A percentile compares a stretch with the other conserved stretches of the same genome.
phyloP scores from a whole-genome alignment of 192 early-diverging fungal genomes.

The Helicostylum pulchrum region DNA sequence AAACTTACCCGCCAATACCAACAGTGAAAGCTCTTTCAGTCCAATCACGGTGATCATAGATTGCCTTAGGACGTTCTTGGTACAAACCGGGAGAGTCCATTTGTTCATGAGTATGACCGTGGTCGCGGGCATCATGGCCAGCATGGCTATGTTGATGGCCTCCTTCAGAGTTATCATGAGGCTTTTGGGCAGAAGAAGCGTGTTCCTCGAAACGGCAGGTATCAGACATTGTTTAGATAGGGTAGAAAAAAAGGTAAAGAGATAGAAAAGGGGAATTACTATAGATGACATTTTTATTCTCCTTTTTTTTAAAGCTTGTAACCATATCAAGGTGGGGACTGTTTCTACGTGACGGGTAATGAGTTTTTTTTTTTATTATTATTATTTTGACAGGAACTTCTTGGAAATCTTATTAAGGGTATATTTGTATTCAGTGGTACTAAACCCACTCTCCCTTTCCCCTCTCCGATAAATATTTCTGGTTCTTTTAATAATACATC shows the following conservation, averaged over 20 bases:
- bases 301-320: no score
- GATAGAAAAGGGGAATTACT: not conserved
- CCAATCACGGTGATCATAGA: conserved; percentile 79
- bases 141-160: conserved; percentile 59
- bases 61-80: conserved; percentile 69
- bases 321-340: no score
- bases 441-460: not conserved
- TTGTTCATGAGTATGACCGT: conserved; percentile 90
- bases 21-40: conserved; percentile 91
- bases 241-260: not conserved
- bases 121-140: conserved; percentile 58
- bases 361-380: no score
- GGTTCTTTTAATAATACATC: not conserved
- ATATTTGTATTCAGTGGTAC: no score
- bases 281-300: no score
- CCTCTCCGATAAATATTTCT: not conserved
- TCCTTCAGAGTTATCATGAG: conserved; percentile 42
- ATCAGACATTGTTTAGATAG: not conserved
- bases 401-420: no score
- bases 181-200: conserved; percentile 34
- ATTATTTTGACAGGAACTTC: no score
- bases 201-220: conserved; percentile 55
- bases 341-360: no score
- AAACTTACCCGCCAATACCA: conserved; percentile 82
- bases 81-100: conserved; percentile 85